Percentiles rank a stretch among this genome's conserved stretches.
Conservation (phyloP, 1,284 basidiomycete species). For the Puccinia polysora region DNA sequence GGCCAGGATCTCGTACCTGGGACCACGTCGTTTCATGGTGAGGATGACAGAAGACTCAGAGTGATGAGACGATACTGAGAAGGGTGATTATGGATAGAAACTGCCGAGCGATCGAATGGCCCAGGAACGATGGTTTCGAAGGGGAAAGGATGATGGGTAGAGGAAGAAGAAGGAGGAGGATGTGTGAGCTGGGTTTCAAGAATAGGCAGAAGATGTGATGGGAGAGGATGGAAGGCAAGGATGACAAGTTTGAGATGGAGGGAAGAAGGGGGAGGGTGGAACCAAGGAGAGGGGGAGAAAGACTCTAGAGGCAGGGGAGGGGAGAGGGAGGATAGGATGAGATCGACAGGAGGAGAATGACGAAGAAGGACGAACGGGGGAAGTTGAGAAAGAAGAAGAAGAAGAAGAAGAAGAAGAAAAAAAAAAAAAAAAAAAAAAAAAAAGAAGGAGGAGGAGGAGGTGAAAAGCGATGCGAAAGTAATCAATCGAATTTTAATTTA, state of each 20-base stretch:
- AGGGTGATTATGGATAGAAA: background rate
- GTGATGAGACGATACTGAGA: background rate
- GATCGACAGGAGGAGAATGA: background rate
- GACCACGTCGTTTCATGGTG: conserved; percentile 27
- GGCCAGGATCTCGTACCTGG: conserved; percentile 28
- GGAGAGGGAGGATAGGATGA: background rate
- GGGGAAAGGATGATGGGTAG: too few relatives aligned
- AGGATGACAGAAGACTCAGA: background rate
- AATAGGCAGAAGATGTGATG: too few relatives aligned
- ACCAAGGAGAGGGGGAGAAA: too few relatives aligned
- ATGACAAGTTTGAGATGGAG: too few relatives aligned
- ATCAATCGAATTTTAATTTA: too few relatives aligned
- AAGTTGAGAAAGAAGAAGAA: background rate
- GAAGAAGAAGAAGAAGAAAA: background rate
- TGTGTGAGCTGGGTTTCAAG: too few relatives aligned
- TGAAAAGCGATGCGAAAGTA: background rate
- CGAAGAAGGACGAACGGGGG: background rate
- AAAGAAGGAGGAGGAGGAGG: background rate
- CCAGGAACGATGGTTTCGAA: too few relatives aligned
- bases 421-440: background rate
- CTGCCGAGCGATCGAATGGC: too few relatives aligned
- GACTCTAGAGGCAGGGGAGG: background rate
- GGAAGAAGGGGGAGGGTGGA: too few relatives aligned
- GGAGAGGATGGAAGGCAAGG: too few relatives aligned
- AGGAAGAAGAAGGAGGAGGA: too few relatives aligned